These are phyloP conservation scores for Suhomyces pyralidae DNA, from an alignment of 805 yeast genomes.

Conservation along the genomic window DNA sequence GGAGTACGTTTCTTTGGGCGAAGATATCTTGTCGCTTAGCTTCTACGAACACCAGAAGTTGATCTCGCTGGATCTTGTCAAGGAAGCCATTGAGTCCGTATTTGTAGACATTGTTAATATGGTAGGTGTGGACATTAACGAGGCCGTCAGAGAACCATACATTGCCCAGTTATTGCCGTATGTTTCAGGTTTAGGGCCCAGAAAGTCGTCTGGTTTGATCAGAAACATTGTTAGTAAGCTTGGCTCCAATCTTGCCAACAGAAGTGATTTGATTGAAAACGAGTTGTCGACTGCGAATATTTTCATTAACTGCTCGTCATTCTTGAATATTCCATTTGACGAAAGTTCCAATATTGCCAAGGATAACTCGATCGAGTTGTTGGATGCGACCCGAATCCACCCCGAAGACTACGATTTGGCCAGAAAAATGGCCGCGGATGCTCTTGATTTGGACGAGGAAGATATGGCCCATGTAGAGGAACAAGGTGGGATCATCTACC, in stretches of 20 bases:
- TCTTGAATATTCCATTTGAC: slow-evolving; percentile 72
- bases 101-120: slow-evolving; percentile 87
- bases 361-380: slow-evolving; percentile 67
- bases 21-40: slow-evolving; percentile 64
- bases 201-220: slow-evolving; percentile 85
- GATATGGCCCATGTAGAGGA: slow-evolving; percentile 77
- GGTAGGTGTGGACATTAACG: slow-evolving; percentile 92
- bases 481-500: slow-evolving; percentile 77
- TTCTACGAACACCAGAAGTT: slow-evolving; percentile 74
- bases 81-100: slow-evolving; percentile 68
- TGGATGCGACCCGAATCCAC: slow-evolving; percentile 95
- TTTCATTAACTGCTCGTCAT: slow-evolving; percentile 89
- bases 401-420: slow-evolving; percentile 98
- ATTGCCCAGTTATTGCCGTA: slow-evolving; percentile 69
- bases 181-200: slow-evolving; percentile 90
- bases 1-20: slow-evolving; percentile 80
- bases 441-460: slow-evolving; percentile 93
- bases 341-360: slow-evolving; percentile 48
- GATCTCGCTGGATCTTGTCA: slow-evolving; percentile 59
- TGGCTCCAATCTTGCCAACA: slow-evolving; percentile 59
- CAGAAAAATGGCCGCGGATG: slow-evolving; percentile 97
- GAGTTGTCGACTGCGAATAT: slow-evolving; percentile 75
- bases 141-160: slow-evolving; percentile 75
- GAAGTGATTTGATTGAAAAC: slow-evolving; percentile 82
- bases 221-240: slow-evolving; percentile 67